These are phyloP conservation scores for Stentor coeruleus DNA, from an alignment of 73 alveolate genomes.

Conservation along the genomic window DNA sequence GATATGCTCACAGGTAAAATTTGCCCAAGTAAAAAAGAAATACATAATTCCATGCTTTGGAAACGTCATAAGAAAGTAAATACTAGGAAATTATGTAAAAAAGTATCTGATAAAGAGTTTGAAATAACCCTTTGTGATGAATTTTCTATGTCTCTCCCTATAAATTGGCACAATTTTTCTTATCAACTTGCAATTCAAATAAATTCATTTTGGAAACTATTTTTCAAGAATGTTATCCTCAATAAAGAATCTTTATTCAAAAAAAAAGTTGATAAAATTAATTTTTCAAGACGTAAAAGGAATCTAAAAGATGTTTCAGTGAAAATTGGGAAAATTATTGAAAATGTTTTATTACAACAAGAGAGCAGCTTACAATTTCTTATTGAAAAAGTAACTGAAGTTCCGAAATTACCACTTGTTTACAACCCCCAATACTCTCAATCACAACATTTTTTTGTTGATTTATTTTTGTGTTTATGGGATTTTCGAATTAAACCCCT, in stretches of 20 bases:
- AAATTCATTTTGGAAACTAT: neutral
- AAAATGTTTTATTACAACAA: neutral
- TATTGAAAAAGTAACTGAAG: neutral
- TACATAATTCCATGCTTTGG: neutral
- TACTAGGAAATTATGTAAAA: neutral
- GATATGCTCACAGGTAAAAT: conserved; percentile 17
- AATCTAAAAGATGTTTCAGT: neutral
- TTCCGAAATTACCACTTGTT: neutral
- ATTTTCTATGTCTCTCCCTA: no score
- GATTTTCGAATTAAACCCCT: neutral
- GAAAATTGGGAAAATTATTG: neutral
- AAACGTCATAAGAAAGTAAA: neutral
- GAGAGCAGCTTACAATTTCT: neutral
- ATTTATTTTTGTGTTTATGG: neutral
- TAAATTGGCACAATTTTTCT: no score
- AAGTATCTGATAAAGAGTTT: neutral
- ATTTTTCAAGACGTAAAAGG: neutral
- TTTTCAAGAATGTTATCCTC: no score
- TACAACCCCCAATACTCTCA: neutral
- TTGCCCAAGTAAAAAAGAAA: neutral
- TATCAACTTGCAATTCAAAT: neutral
- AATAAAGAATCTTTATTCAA: neutral
- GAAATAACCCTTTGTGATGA: neutral
- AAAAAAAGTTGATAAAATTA: neutral
- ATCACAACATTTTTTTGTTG: conserved; percentile 2